Base-by-base conservation (phyloP, 208 protist species). In the Trypanosoma vivax region DNA sequence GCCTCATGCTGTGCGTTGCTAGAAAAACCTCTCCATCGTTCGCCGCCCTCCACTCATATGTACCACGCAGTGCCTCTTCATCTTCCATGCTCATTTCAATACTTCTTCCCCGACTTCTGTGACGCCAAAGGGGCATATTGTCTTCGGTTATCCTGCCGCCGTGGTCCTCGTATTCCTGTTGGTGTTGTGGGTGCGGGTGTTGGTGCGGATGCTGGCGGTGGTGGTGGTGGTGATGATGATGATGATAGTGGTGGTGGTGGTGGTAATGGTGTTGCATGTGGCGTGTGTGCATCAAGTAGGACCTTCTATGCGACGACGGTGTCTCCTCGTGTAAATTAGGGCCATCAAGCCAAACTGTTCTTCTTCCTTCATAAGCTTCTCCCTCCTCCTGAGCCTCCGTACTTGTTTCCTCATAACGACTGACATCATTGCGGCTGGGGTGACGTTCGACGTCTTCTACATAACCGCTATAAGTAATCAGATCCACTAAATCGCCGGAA, bases 391-490 rank as follows among this genome's bases (percentile, higher is more conserved):
- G 34, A 34, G 33, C 25, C 19, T 51, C 39, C 19, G 19, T 21
- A 43, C 25, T 18, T n/a, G 19, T 30, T 37, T 25, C 11, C 3
- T 9, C 21, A 39, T 35, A 9, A 39, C 0, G 23, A n/a, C 28
- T 5, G 24, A 10, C 13, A 3, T 30, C 18, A 10, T 39, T 30
- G 14, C 10, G 7, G 30, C 14, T 19, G 19, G n/a, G 13, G 5
- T 57, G 33, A n/a, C 42, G 30, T 4, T 39, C 42, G 2, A 42
- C 52, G n/a, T 49, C 52, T 6, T 52, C 55, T 18, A 16, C 34
- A 46, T 52, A 46, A 3, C 45, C 33, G 23, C 34, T 46, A 30
- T 60, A 60, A 13, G 50, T 52, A 29, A 52, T 24, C 10, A 33
- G 9, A 31, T 52, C 46, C 21, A 52, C n/a, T 31, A 46, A 9